Percentiles rank a stretch among this genome's conserved stretches.
Evolutionary conservation across 805 yeast genomes (phyloP).

Genomic region (Nakazawaea holstii): DNA sequence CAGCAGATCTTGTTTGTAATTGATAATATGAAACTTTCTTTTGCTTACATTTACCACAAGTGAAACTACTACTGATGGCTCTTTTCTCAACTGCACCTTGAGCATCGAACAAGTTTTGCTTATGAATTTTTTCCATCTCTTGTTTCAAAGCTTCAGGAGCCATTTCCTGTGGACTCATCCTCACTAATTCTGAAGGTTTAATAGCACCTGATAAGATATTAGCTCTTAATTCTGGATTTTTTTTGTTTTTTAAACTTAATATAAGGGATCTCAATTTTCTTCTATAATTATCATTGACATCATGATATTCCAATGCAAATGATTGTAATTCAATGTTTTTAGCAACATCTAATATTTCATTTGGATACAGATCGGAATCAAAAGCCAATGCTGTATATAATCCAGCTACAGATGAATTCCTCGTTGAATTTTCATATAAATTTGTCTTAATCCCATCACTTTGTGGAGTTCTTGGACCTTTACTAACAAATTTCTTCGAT

Average conservation of each 20-base stretch:
- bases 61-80: constrained; percentile 93
- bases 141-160: constrained; percentile 88
- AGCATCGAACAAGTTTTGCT: constrained; percentile 90
- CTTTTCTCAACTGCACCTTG: constrained; percentile 96
- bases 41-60: constrained; percentile 97
- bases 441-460: constrained; percentile 74
- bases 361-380: constrained; percentile 52
- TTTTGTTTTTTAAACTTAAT: constrained; percentile 82
- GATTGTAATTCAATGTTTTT: constrained; percentile 72
- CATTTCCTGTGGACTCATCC: constrained; percentile 89
- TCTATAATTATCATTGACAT: constrained; percentile 59
- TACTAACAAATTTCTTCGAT: constrained; percentile 36
- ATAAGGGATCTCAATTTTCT: constrained; percentile 82
- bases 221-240: constrained; percentile 78
- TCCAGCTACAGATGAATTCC: constrained; percentile 81
- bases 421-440: constrained; percentile 67
- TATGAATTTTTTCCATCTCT: constrained; percentile 79
- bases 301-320: constrained; percentile 52
- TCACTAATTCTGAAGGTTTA: constrained; percentile 57
- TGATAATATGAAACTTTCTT: constrained; percentile 96
- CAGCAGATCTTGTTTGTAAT: constrained; percentile 97
- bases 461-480: constrained; percentile 68
- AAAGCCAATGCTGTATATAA: constrained; percentile 85
- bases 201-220: constrained; percentile 66
- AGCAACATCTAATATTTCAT: constrained; percentile 55